Base-by-base conservation (phyloP, 306 rosid species). In the Styphnolobium japonicum region DNA sequence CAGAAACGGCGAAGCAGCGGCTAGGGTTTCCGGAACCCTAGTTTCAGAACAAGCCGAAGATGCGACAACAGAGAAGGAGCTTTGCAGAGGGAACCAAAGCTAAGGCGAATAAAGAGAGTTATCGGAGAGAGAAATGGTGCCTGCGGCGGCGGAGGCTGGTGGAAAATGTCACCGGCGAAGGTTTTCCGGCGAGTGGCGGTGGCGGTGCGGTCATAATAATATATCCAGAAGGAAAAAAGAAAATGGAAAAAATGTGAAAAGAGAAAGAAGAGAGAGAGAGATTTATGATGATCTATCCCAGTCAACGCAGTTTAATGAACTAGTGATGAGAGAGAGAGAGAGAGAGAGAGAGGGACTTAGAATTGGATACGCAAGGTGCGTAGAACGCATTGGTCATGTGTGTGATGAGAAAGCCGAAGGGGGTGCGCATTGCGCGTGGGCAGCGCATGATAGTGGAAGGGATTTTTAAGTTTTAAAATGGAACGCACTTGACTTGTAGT, bases 221-320 rank as follows among this genome's bases (percentile, higher is more conserved):
- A 71, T 58, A n/a, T n/a, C n/a, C n/a, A n/a, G 34, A 2, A 80
- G 81, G 58, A 83, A 51, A 5, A 33, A 18, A 7, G 12, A 62
- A 48, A 39, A 55, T 14, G 3, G 6, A 1, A 33, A 56, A 27
- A 46, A 57, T 6, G 39, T 3, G 56, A 15, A 15, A 16, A 5
- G 36, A 33, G 14, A 53, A 19, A 46, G 16, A 40, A 67, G 49
- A 46, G 21, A 37, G 43, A 0, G 23, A 34, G 23, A 3, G 43
- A 29, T 33, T 63, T 76, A 16, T 55, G 68, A 12, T 56, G n/a
- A n/a, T 61, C 27, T 48, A 45, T 51, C 8, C 0, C 79, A 83
- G 97, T 92, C 97, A 92, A 92, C 94, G 97, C 86, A 82, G 90
- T 53, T 86, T 78, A 89, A n/a, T n/a, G n/a, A n/a, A 87, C 84